phyloP scores from a whole-genome alignment of 768 basidiomycete genomes.

The Melanogaster broomeanus region DNA sequence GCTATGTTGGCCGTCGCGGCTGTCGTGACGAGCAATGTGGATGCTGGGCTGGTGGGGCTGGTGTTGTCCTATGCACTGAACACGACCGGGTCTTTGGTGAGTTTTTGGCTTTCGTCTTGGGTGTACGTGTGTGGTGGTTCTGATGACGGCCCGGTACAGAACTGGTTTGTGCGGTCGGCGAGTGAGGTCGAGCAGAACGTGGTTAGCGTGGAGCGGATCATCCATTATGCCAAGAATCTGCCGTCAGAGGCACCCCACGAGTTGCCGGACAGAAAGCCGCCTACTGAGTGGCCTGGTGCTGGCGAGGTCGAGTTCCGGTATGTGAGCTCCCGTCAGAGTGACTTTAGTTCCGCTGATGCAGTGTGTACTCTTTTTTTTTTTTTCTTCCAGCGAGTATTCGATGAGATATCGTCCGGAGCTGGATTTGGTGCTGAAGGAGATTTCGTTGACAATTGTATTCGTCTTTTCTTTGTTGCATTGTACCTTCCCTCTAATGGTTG shows the following conservation, averaged over 20 bases:
- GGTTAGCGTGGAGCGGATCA: constrained; percentile 85
- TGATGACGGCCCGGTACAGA: constrained; percentile 41
- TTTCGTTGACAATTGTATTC: constrained; percentile 69
- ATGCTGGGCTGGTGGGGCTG: constrained; percentile 86
- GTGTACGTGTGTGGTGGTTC: background rate
- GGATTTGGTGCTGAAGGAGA: constrained; percentile 75
- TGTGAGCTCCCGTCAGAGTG: constrained; percentile 20
- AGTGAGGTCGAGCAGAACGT: constrained; percentile 92
- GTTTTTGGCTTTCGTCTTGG: constrained; percentile 19
- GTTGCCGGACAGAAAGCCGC: constrained; percentile 57
- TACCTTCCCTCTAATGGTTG: constrained; percentile 2
- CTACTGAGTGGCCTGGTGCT: constrained; percentile 64
- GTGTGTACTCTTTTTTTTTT: background rate
- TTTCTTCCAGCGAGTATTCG: constrained; percentile 59
- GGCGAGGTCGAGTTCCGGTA: constrained; percentile 77
- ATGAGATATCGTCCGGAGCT: constrained; percentile 79
- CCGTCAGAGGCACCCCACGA: constrained; percentile 74
- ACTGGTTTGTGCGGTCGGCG: constrained; percentile 80
- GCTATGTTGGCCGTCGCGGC: constrained; percentile 67
- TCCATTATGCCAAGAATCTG: constrained; percentile 73
- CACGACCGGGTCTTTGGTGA: constrained; percentile 78
- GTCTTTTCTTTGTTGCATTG: background rate
- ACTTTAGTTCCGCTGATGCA: background rate
- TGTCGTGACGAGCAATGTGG: constrained; percentile 74
- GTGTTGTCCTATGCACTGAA: constrained; percentile 84